Evolutionary conservation across 2,329 filamentous ascomycete genomes (phyloP), one percentile per base, ranked within the genome.

Genomic region (Aureobasidium sp.): DNA sequence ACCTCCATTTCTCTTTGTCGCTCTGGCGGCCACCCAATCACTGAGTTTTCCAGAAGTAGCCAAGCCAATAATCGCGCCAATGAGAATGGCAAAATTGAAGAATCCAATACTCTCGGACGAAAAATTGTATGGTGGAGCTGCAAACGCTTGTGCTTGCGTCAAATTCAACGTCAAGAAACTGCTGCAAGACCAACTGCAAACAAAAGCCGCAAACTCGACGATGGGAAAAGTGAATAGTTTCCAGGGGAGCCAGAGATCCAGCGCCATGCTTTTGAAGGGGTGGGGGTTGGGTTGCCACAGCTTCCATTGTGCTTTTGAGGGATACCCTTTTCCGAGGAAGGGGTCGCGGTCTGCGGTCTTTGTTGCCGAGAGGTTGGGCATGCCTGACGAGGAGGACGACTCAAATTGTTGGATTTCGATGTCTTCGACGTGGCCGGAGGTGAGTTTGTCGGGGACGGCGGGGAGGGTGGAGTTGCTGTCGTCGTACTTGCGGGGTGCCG

Each of bases 151-250:
- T 9, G 76, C 78, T 64, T 74, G 81, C 0, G 83, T 86, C n/a
- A 87, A 75, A 71, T 87, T 87, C 68, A 87, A 68, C 2, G 80
- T 81, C 51, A 87, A 73, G 72, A 86, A 85, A 25, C 74, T 79
- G 45, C 77, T 81, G 61, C 82, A 83, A 9, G 77, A 78, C 82
- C 83, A 87, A 27, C 80, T 83, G 7, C 86, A 82, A 29, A 85
- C 79, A 66, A 87, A 87, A 17, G 82, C 78, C 0, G 84, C 77
- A 62, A 85, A 84, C 65, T 86, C 79, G 45, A 87, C 80, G 62
- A 87, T 87, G 0, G 85, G 85, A 70, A 84, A 87, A 0, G 77
- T 66, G 68, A 85, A 81, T 0, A 87, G 75, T 66, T 86, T 84
- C 79, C 82, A 85, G 0, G 85, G 85, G 8, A 83, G 77, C 79